Percentiles rank a stretch among this genome's conserved stretches.
phyloP scores from a whole-genome alignment of 2,329 filamentous ascomycete species.

The Passalora sequoiae region DNA sequence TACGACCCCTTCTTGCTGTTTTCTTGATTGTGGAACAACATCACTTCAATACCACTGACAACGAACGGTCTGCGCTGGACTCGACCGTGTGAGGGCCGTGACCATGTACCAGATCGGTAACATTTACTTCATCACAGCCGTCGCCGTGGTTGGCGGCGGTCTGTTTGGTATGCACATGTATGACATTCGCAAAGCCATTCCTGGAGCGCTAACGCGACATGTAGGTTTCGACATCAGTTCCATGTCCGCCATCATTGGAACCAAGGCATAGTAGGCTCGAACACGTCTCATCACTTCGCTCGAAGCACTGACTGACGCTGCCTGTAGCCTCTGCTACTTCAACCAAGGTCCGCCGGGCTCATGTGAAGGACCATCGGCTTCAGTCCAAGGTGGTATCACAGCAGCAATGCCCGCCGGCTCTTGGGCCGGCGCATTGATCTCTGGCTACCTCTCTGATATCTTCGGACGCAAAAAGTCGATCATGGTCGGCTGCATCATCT shows the following conservation, averaged over 20 bases:
- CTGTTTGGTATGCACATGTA: constrained; percentile 46
- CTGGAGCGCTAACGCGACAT: background rate
- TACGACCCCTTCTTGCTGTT: background rate
- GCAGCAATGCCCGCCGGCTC: constrained; percentile 68
- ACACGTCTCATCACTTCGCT: too few species aligned
- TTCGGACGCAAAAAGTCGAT: constrained; percentile 51
- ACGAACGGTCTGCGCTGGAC: background rate
- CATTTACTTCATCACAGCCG: constrained; percentile 53
- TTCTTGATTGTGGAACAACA: background rate
- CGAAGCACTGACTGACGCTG: too few species aligned
- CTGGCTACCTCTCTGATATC: constrained; percentile 54
- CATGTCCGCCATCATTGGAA: constrained; percentile 59
- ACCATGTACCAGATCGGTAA: constrained; percentile 40
- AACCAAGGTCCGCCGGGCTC: constrained; percentile 47
- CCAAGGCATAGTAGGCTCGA: constrained; percentile 47
- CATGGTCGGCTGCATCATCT: constrained; percentile 42
- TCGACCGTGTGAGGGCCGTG: background rate
- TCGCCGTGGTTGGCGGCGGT: constrained; percentile 58
- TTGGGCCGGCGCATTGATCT: constrained; percentile 57
- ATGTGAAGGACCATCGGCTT: constrained; percentile 49
- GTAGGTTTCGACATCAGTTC: constrained; percentile 67
- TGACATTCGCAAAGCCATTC: background rate
- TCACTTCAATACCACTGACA: background rate
- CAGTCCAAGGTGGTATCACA: constrained; percentile 62
- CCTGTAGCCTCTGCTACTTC: constrained; percentile 71